Base-by-base conservation (phyloP, 306 rosid species). In the Sechiopsis laciniata region DNA sequence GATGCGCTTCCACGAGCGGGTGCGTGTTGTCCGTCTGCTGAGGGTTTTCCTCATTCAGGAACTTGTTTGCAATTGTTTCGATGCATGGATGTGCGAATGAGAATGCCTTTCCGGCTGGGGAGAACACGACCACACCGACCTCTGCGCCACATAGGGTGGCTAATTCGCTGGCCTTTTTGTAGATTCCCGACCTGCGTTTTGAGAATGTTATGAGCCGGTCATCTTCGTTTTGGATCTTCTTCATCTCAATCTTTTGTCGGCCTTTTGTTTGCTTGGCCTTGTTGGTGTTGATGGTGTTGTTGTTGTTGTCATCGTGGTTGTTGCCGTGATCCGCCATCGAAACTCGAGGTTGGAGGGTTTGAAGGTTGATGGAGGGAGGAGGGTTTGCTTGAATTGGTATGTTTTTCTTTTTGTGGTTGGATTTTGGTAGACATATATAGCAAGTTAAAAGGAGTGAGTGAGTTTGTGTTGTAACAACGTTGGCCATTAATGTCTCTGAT, bases 81-180 rank as follows among this genome's bases (percentile, higher is more conserved):
- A 81, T 35, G 1, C 80, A 78, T 1, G 87, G 84, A 14, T 74
- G 72, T 0, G 72, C 79, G 14, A 68, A 84, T 0, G 85, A 76
- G 32, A 76, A 84, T 0, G 87, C 79, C 32, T 81, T 81, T 0
- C 87, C 85, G 5, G 83, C 56, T 0, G 85, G 85, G 0, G 87
- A 81, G n/a, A 78, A 78, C 3, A 77, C 61, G 42, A 75, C 69
- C 0, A 84, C 65, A 0, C 74, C 83, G 4, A 84, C 73, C 55
- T 84, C 81, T 1, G 83, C 87, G 0, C 87, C 83, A 13, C 81
- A 78, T 0, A 81, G 40, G 6, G 83, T 78, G 0, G 55, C 56
- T 21, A 84, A 32, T 50, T 84, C 85, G 35, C 73, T 74, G 0
- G 81, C 80, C 22, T 78, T 84, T 5, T 84, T 81, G 80, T 63